Conservation (phyloP, 2,329 filamentous ascomycete species). For the Arthrobotrys musiformis region DNA sequence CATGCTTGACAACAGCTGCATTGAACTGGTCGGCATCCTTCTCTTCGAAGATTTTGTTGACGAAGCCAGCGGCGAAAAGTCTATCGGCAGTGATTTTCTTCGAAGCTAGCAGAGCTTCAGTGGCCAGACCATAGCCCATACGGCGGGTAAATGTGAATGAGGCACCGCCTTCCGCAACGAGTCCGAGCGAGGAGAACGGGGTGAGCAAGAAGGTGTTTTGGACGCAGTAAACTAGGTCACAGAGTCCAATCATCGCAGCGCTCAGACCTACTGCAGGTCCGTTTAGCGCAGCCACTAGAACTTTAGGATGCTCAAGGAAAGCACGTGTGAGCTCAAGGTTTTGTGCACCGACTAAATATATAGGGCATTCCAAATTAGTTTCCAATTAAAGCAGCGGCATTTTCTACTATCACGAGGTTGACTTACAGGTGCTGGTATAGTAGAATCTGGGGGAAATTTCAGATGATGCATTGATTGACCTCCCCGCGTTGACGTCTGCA, state of each 20-base stretch:
- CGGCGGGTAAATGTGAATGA: slow-evolving; percentile 81
- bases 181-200: slow-evolving; percentile 87
- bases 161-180: slow-evolving; percentile 88
- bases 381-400: background rate
- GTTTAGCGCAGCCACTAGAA: slow-evolving; percentile 90
- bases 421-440: slow-evolving; percentile 48
- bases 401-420: background rate
- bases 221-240: slow-evolving; percentile 87
- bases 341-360: slow-evolving; percentile 79
- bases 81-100: slow-evolving; percentile 79
- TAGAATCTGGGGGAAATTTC: slow-evolving; percentile 41
- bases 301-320: slow-evolving; percentile 93
- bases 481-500: slow-evolving; percentile 51
- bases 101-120: slow-evolving; percentile 93
- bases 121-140: slow-evolving; percentile 82
- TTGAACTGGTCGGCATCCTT: slow-evolving; percentile 76
- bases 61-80: slow-evolving; percentile 79
- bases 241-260: slow-evolving; percentile 82
- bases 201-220: slow-evolving; percentile 76
- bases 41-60: slow-evolving; percentile 80
- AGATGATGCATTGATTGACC: slow-evolving; percentile 18
- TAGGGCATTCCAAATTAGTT: background rate
- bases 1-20: slow-evolving; percentile 77
- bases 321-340: slow-evolving; percentile 90
- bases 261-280: slow-evolving; percentile 89